Base-by-base conservation (phyloP, 2,329 filamentous ascomycete genomes). In the Penicillium brevicompactum region DNA sequence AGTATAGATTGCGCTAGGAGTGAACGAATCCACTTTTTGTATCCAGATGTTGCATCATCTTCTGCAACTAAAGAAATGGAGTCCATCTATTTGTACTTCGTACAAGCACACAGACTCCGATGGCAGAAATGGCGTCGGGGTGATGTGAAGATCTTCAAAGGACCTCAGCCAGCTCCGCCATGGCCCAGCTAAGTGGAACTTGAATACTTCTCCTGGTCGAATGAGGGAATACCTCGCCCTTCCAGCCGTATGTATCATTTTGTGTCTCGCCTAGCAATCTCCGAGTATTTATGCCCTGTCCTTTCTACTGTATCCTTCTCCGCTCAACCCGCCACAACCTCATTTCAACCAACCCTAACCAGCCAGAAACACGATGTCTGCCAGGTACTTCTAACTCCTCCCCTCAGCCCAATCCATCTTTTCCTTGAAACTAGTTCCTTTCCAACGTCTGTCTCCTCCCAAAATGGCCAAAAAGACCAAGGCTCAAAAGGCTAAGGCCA, bases 1-100 rank as follows among this genome's bases (percentile, higher is more conserved):
- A 10, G 32, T 13, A 22, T 32, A 40, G 50, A 51, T 52, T 41
- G 48, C 53, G 49, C 37, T 40, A 32, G 16, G 21, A 38, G 46
- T 46, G 57, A 52, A 42, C 14, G 11, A 38, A 9, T 41, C 52
- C 57, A 55, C 50, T 53, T 48, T 16, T 30, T 34, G 32, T 32
- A 46, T 21, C 51, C 54, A 48, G 53, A 24, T 3, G 24, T 56
- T 59, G 44, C 57, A 59, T 59, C 59, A 61, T 46, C 46, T 21
- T 53, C 52, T 61, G 57, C 57, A 58, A 34, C 51, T 57, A 53
- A 56, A 51, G 47, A 32, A 56, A 53, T 53, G n/a, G 40, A 57
- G 10, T 34, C 11, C 32, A 31, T 31, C 7, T 31, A 31, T 31
- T 31, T 10, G 30, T 10, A 31, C 30, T 31, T 31, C 30, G 11